These are phyloP conservation scores for Plasmodium gonderi DNA, from an alignment of 169 alveolate genomes.

Conservation along the genomic window DNA sequence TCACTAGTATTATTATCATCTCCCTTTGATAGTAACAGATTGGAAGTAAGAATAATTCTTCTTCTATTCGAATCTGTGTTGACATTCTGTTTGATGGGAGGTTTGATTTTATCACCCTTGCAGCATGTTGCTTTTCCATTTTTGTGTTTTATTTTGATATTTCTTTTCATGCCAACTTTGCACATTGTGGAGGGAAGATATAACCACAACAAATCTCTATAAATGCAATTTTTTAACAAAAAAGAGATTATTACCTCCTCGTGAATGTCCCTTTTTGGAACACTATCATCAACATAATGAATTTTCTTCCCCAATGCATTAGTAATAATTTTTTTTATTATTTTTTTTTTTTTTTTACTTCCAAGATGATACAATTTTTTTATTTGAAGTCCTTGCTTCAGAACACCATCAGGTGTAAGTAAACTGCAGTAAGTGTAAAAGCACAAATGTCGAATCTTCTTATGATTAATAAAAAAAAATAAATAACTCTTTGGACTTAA, in stretches of 20 bases:
- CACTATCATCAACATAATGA: background rate
- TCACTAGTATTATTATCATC: too few relatives aligned
- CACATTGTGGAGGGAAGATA: background rate
- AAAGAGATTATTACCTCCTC: background rate
- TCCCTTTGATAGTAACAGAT: too few relatives aligned
- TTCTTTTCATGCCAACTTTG: background rate
- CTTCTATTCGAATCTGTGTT: too few relatives aligned
- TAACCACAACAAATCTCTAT: conserved; percentile 9
- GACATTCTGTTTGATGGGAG: too few relatives aligned
- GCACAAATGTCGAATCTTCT: background rate
- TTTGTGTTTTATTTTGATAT: background rate
- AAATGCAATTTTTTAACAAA: conserved; percentile 11
- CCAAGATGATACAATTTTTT: conserved; percentile 7
- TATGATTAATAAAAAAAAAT: conserved; percentile 21
- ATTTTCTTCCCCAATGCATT: conserved; percentile 36
- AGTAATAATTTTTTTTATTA: background rate
- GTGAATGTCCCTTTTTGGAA: background rate
- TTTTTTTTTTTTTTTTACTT: background rate
- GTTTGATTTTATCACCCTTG: too few relatives aligned
- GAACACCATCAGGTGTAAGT: background rate
- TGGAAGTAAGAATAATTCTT: too few relatives aligned
- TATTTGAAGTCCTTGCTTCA: conserved; percentile 60
- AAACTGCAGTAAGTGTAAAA: conserved; percentile 15
- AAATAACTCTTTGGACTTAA: conserved; percentile 4
- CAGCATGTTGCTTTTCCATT: background rate